Base-by-base conservation (phyloP, 805 yeast species). In the Kodamaea neixiangensis region DNA sequence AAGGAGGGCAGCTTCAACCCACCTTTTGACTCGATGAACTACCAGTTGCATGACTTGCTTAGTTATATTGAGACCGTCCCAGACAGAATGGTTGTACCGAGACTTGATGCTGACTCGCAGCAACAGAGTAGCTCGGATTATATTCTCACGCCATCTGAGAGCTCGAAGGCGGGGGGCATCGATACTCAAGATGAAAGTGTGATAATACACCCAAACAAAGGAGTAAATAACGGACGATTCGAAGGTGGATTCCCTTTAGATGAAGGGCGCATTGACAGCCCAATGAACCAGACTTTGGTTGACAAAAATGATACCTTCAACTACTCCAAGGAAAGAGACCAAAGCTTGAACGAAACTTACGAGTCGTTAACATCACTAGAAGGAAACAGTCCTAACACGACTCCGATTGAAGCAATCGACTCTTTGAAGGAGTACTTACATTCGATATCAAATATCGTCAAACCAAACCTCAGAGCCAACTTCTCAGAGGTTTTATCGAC, bases 401-500 rank as follows among this genome's bases (percentile, higher is more conserved):
- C 50, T 3, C 65, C 63, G 1, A 22, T 35, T 10, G 57, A 52
- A 14, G 49, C 57, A 11, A 41, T 60, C 18, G 47, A 49, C 11
- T 58, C 58, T 38, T 44, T 60, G 33, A 45, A 51, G 20, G 57
- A 57, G 5, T 58, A 56, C 40, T 34, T 61, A 7, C 39, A 49
- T 11, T 54, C 64, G 25, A 47, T 53, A 9, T 50, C 50, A 34
- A 47, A 47, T 42, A 48, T 50, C 18, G 25, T 53, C 21, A 44
- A n/a, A 33, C 57, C 49, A 13, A 42, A 34, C n/a, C 44, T 54
- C 19, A 48, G 47, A 5, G 44, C 53, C 31, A 46, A 46, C 13
- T 55, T 63, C 21, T 46, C 51, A 7, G 59, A 59, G 11, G 50
- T 63, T 15, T 33, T 63, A 40, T 49, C 47, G 2, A 25, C 54